Evolutionary conservation across 306 rosid genomes (phyloP), one percentile per base, ranked within the genome.

Genomic region (Senna siamea): DNA sequence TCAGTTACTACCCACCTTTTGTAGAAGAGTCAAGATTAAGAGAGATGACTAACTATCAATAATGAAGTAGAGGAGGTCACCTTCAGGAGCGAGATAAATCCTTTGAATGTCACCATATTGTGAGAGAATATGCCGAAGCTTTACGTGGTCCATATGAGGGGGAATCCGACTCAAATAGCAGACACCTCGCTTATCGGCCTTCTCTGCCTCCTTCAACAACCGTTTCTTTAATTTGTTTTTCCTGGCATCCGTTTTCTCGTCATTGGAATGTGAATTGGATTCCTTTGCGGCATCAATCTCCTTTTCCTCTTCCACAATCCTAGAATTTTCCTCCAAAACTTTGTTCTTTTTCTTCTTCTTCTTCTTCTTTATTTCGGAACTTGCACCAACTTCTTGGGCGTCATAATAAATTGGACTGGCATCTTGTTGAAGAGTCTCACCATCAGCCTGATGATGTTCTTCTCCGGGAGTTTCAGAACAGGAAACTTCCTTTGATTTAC

Each of bases 131-230:
- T 81, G 90, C 8, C 91, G 91, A 77, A 94, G 90, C 70, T 80
- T 84, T 52, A 83, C 65, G 15, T 79, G 94, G 78, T 91, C 91
- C 97, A 91, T 93, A 57, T 81, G 94, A 13, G 93, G 98, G 1
- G 98, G 97, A 66, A 94, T 86, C 6, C 96, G 88, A 75, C 97
- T 87, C 81, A 90, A 23, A 70, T 89, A 92, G 77, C 96, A 92
- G 48, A 94, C 84, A 1, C 99, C 99, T 1, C 90, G 93, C 79
- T 55, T 85, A 3, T 76, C 17, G 11, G 86, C 89, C 73, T 78
- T 70, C 17, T 79, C 85, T 6, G 87, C 75, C 58, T 89, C 93
- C 79, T 71, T 83, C 66, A 80, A 72, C 11, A 83, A 62, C 20
- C 67, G 64, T 44, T 85, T 86, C 85, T 82, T 86, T 73, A 58